Conservation (phyloP, 192 early-diverging fungal genomes). For the Entomortierella parvispora region DNA sequence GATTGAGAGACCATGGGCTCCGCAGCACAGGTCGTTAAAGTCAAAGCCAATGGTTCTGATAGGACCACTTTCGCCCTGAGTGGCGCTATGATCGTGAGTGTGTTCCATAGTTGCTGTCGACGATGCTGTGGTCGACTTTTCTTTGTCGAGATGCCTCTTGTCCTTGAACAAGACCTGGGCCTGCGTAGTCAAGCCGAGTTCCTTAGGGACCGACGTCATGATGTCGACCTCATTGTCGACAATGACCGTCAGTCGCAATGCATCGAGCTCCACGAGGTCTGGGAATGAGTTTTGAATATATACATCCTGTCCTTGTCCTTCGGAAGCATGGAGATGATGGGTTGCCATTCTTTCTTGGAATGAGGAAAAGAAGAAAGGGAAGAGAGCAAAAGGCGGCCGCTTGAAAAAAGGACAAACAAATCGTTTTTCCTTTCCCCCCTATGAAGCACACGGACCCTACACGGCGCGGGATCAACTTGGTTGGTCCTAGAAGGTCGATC, state of each 20-base stretch:
- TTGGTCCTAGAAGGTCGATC: too few species aligned
- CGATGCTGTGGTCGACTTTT: slow-evolving; percentile 12
- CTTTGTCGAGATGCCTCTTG: slow-evolving; percentile 22
- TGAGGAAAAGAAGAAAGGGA: neutral
- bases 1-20: slow-evolving; percentile 51
- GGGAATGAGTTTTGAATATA: slow-evolving; percentile 10
- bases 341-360: neutral
- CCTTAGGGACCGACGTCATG: slow-evolving; percentile 34
- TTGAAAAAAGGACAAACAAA: too few species aligned
- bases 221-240: slow-evolving; percentile 52
- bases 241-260: slow-evolving; percentile 37
- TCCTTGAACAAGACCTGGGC: slow-evolving; percentile 19
- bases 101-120: neutral
- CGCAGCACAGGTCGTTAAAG: slow-evolving; percentile 44
- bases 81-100: neutral
- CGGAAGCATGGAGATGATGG: too few species aligned
- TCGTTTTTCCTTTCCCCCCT: too few species aligned
- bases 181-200: slow-evolving; percentile 29
- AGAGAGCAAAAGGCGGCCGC: neutral
- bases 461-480: too few species aligned
- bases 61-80: neutral
- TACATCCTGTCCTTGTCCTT: neutral
- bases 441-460: too few species aligned
- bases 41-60: slow-evolving; percentile 27
- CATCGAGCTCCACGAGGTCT: slow-evolving; percentile 40